Base-by-base conservation (phyloP, 495 filamentous ascomycete genomes). In the Darksidea phi region DNA sequence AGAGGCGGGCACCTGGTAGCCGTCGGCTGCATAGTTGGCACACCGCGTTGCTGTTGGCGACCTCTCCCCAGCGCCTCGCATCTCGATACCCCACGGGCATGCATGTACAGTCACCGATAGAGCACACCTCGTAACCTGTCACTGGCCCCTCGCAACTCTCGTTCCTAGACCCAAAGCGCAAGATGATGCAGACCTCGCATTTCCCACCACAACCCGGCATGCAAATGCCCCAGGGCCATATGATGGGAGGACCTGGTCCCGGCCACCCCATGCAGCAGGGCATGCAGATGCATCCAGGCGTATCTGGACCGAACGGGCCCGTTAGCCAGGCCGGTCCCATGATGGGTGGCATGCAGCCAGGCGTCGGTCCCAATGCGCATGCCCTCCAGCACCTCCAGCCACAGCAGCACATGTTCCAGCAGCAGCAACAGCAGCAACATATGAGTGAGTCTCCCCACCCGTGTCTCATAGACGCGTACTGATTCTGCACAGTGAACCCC, bases 271-370 rank as follows among this genome's bases (percentile, higher is more conserved):
- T 75, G 67, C 82, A 76, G 21, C 91, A 95, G 79, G 83, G 84
- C 41, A 89, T 88, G 67, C 87, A 87, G 72, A 88, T 87, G 71
- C 90, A 94, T 68, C 87, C 88, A 69, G 88, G 87, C 41, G 90
- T 90, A n/a, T 91, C 90, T 36, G 88, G 82, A 10, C 88, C 90
- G 7, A 86, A 85, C 57, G 84, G 82, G 38, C 83, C 85, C 67
- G 89, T 92, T 34, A 90, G 82, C 68, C 88, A 92, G 61, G 82
- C 85, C 25, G 87, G 86, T 23, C 85, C 88, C 59, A 84, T 87
- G 81, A 86, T 93, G 87, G 88, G 76, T 55, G 86, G 83, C 7
- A 92, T 95, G 84, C 88, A 88, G 66, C 88, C 87, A 46, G 88
- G 83, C 47, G 80, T 63, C 28, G 66, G 48, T 46, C 88, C 86